phyloP scores from a whole-genome alignment of 371 early-diverging fungal species.

The Batrachochytrium dendrobatidis region DNA sequence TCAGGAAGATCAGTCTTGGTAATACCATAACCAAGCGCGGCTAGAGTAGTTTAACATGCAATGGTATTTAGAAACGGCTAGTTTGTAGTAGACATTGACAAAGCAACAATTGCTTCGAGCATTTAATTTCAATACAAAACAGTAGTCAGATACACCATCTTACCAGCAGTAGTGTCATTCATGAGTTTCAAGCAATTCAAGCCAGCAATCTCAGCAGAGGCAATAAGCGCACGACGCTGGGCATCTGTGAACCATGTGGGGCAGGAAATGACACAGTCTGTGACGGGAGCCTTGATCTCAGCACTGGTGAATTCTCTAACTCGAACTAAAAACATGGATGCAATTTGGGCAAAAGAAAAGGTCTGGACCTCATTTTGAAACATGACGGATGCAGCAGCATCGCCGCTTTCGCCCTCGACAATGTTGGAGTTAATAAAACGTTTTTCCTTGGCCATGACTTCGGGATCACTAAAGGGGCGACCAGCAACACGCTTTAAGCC shows the following conservation, averaged over 20 bases:
- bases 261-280: conserved; percentile 90
- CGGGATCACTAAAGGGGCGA: conserved; percentile 81
- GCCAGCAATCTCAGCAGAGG: conserved; percentile 87
- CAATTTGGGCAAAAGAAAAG: conserved; percentile 83
- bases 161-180: conserved; percentile 89
- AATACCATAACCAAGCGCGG: conserved; percentile 95
- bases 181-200: conserved; percentile 86
- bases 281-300: conserved; percentile 78
- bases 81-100: too few relatives aligned
- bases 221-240: conserved; percentile 83
- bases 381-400: conserved; percentile 55
- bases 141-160: conserved; percentile 38
- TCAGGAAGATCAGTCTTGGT: conserved; percentile 95
- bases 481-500: conserved; percentile 95
- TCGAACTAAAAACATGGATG: conserved; percentile 82
- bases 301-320: conserved; percentile 80
- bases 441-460: conserved; percentile 76
- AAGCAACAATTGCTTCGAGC: neutral
- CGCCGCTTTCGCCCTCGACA: conserved; percentile 78
- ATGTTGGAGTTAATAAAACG: conserved; percentile 72
- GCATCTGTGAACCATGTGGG: conserved; percentile 93
- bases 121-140: neutral
- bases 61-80: too few relatives aligned
- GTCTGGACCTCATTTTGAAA: conserved; percentile 64
- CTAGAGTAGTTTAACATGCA: conserved; percentile 23